phyloP scores from a whole-genome alignment of 1,139 yeast species.

The Wickerhamiella infanticola region DNA sequence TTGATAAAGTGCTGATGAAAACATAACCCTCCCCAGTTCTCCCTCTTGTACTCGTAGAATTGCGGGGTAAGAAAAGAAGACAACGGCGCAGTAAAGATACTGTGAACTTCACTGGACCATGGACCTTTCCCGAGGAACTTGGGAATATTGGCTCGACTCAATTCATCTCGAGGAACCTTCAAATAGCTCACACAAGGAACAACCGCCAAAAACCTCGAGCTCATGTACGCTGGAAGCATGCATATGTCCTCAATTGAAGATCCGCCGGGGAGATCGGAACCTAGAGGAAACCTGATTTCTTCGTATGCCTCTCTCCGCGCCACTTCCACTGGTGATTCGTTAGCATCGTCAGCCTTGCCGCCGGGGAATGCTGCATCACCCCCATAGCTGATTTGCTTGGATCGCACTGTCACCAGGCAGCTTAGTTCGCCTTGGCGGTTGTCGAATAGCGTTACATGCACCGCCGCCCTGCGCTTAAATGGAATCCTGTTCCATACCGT shows the following conservation, averaged over 20 bases:
- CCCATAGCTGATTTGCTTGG: slow-evolving; percentile 32
- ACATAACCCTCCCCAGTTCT: slow-evolving; percentile 4
- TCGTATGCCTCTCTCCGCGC: slow-evolving; percentile 70
- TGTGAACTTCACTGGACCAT: slow-evolving; percentile 17
- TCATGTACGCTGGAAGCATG: slow-evolving; percentile 54
- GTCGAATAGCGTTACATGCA: slow-evolving; percentile 8
- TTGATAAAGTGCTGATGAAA: slow-evolving; percentile 7
- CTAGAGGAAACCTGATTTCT: slow-evolving; percentile 47
- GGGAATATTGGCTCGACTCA: background rate
- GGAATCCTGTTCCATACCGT: slow-evolving; percentile 9
- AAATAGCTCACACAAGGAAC: slow-evolving; percentile 42
- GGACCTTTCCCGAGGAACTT: background rate
- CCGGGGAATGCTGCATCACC: slow-evolving; percentile 90
- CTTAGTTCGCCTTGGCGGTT: slow-evolving; percentile 3
- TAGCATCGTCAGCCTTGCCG: slow-evolving; percentile 55
- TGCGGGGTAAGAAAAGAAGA: slow-evolving; percentile 10
- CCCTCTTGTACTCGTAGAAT: background rate
- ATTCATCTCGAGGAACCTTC: background rate
- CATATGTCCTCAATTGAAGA: slow-evolving; percentile 29
- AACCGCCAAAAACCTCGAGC: slow-evolving; percentile 62
- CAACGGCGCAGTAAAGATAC: slow-evolving; percentile 16
- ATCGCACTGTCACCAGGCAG: slow-evolving; percentile 10
- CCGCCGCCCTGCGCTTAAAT: slow-evolving; percentile 11
- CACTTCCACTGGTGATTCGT: slow-evolving; percentile 55
- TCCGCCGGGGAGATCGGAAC: background rate